Evolutionary conservation across 768 basidiomycete genomes (phyloP), one percentile per base, ranked within the genome.

Genomic region (Serpula lacrymans): DNA sequence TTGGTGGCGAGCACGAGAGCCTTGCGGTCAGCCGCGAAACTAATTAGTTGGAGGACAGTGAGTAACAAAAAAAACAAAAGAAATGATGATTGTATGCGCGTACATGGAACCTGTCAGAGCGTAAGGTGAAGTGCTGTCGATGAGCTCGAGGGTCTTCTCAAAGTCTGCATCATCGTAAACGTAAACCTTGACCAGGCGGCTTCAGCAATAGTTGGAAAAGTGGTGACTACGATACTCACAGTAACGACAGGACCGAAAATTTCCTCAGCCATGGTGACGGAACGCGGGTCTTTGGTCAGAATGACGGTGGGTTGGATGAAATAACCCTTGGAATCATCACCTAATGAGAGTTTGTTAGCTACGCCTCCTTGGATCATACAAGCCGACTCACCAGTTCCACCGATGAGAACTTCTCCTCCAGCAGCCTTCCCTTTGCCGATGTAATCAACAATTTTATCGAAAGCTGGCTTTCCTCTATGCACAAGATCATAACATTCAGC

Each of bases 211-310:
- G 31, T 18, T 23, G 12, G 23, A 36, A 9, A 24, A 22, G 18
- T 26, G 8, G 16, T n/a, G n/a, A 25, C 4, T 5, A 33, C 27
- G 28, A 30, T n/a, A 53, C 70, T 35, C 48, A 89, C 90, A 25
- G 94, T 95, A 38, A 97, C 53, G 25, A 98, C 94, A 18, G 96
- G 96, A 1, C 96, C 96, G 53, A 99, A 98, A 53, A 99, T 88
- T 67, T 99, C 96, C 50, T 97, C 89, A 6, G 76, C 77, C 80
- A 99, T 88, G 2, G 93, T 94, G 31, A 94, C 64, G 2, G 82
- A 87, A 45, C 78, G 78, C 28, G 96, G 92, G 59, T 98, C 90
- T 57, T 88, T 87, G 52, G 85, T 95, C 45, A 90, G 65, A 54
- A 99, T 94, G 43, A 97, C 81, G 6, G 96, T 99, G 3, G 96